phyloP scores from a whole-genome alignment of 2,329 filamentous ascomycete genomes.

The Pyricularia pennisetigena region DNA sequence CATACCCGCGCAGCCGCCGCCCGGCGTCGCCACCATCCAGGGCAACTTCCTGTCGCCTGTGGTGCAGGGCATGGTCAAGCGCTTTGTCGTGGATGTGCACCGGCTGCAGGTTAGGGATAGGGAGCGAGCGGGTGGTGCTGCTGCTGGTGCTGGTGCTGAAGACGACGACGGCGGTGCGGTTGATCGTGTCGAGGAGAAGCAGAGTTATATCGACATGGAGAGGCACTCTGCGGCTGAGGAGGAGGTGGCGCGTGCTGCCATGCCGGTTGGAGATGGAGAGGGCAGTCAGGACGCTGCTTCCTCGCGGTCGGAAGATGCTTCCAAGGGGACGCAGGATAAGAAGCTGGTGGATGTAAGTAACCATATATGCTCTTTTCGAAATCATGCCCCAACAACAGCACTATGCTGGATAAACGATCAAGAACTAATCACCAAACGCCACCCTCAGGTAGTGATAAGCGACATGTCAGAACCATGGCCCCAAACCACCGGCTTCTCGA shows the following conservation, averaged over 20 bases:
- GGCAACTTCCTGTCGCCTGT: constrained; percentile 75
- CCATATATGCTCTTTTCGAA: neutral
- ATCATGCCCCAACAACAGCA: neutral
- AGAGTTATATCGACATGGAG: constrained; percentile 60
- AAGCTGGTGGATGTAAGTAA: constrained; percentile 57
- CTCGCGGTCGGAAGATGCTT: constrained; percentile 1
- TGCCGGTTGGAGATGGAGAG: neutral
- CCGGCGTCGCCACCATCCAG: constrained; percentile 88
- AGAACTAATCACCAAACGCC: neutral
- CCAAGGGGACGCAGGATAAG: constrained; percentile 22
- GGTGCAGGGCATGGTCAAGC: constrained; percentile 68
- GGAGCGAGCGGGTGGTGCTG: constrained; percentile 6
- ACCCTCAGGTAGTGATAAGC: constrained; percentile 68
- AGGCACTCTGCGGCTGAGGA: constrained; percentile 27
- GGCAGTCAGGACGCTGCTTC: neutral
- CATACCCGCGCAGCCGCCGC: constrained; percentile 83
- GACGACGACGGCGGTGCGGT: constrained; percentile 11
- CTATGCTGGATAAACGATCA: neutral
- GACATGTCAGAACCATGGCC: constrained; percentile 99
- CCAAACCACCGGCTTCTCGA: constrained; percentile 67
- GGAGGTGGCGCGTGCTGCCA: constrained; percentile 14
- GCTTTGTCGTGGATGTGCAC: constrained; percentile 57
- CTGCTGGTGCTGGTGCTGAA: neutral
- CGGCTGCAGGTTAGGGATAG: constrained; percentile 14
- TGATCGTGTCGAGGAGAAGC: constrained; percentile 25